Conservation (phyloP, 1,139 yeast species). For the Saccharomyces hybrid region DNA sequence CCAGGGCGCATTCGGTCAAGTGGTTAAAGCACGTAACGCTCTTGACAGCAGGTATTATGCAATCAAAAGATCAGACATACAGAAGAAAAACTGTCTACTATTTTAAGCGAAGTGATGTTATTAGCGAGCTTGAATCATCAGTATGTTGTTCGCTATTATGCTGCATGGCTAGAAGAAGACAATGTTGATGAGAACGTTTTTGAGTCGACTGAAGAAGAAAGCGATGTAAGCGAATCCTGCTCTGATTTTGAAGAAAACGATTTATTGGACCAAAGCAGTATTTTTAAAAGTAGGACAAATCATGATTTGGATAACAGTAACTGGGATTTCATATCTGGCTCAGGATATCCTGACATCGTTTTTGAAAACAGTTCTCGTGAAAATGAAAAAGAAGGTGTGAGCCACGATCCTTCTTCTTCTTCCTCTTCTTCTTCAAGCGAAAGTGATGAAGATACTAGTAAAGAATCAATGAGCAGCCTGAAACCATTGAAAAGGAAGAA, state of each 20-base stretch:
- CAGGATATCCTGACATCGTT: slow-evolving; percentile 51
- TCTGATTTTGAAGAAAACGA: slow-evolving; percentile 14
- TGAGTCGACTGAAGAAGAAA: slow-evolving; percentile 31
- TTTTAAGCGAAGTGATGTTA: slow-evolving; percentile 83
- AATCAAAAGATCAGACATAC: slow-evolving; percentile 83
- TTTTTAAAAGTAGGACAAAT: slow-evolving; percentile 26
- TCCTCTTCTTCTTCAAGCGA: slow-evolving; percentile 4
- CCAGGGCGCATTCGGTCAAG: slow-evolving; percentile 95
- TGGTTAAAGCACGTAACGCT: slow-evolving; percentile 85
- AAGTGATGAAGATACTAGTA: slow-evolving; percentile 4
- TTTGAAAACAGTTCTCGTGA: slow-evolving; percentile 44
- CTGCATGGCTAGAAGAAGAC: slow-evolving; percentile 92
- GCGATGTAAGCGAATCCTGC: slow-evolving; percentile 10
- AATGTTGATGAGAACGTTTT: slow-evolving; percentile 40
- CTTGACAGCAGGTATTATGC: slow-evolving; percentile 95
- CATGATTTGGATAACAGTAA: slow-evolving; percentile 19
- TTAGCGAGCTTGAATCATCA: slow-evolving; percentile 90
- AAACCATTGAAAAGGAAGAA: slow-evolving; percentile 21
- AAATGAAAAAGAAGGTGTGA: slow-evolving; percentile 10
- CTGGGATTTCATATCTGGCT: slow-evolving; percentile 60
- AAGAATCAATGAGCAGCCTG: slow-evolving; percentile 8
- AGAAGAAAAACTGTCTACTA: slow-evolving; percentile 67
- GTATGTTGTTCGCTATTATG: slow-evolving; percentile 89
- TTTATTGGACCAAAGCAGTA: slow-evolving; percentile 23
- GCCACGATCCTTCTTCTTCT: neutral